Evolutionary conservation across 768 basidiomycete genomes (phyloP), one percentile per base, ranked within the genome.

Genomic region (Termitomyces sp.): DNA sequence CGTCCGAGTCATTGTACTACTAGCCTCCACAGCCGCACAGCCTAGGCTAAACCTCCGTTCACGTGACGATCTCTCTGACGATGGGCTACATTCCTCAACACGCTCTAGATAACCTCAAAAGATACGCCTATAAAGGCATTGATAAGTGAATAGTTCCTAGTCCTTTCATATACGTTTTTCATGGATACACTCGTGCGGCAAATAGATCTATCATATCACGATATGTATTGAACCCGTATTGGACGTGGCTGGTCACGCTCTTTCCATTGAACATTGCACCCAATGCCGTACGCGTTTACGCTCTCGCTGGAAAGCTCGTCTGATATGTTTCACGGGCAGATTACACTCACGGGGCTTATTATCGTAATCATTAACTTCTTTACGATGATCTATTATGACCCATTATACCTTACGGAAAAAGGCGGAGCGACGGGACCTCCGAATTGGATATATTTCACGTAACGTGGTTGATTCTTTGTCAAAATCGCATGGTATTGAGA

Each of bases 371-470:
- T 90, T 69, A 98, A 99, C 77, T 90, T 98, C 65, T 71, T 81
- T 55, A 94, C 94, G 1, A 72, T 98, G 65, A 65, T 96, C 2
- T 87, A 88, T 69, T 94, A 88, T 69, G 95, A 98, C 73, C 92
- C 92, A 2, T 70, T 80, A 34, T 92, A 91, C 71, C 77, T 89
- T 50, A 81, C 85, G 10, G 83, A 90, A 60, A 85, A 86, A 60
- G 88, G 84, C 5, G 87, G 86, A 5, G 81, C 77, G 6, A 67
- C 69, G 8, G 83, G 84, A 1, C 86, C 86, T 2, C 94, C 95
- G 0, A 80, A 82, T 46, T 96, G 95, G 95, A 76, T 98, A 17
- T 98, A 96, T 73, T 90, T 91, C 70, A 93, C 93, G 90, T 92
- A 68, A 68, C 60, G 88, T 78, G 14, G 46, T 51, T 34, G 61